Percentiles rank a stretch among this genome's conserved stretches.
Conservation (phyloP, 129 eudicot genomes). For the Arctium minus region DNA sequence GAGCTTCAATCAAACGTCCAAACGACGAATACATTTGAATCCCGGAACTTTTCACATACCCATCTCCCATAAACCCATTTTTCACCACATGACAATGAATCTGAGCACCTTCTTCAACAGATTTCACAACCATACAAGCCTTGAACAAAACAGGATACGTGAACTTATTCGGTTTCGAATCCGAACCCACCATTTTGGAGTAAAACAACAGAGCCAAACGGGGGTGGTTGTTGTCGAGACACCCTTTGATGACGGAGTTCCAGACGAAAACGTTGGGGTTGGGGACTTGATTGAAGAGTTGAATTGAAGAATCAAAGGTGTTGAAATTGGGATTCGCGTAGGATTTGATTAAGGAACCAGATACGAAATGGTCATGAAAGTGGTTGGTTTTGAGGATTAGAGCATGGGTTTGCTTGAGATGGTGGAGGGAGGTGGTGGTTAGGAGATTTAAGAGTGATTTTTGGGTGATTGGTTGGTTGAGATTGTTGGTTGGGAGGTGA, state of each 20-base stretch:
- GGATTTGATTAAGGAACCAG: constrained; percentile 57
- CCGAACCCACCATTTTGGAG: constrained; percentile 30
- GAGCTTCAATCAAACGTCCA: constrained; percentile 38
- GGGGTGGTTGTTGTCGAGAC: constrained; percentile 38
- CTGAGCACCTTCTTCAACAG: constrained; percentile 34
- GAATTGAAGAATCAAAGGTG: constrained; percentile 17
- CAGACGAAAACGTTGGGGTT: constrained; percentile 61
- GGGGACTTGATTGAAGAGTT: constrained; percentile 39
- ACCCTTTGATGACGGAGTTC: constrained; percentile 50
- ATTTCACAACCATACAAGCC: constrained; percentile 32
- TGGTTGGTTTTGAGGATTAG: constrained; percentile 48
- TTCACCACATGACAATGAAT: constrained; percentile 52
- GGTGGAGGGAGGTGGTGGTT: constrained; percentile 41
- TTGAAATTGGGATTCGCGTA: constrained; percentile 41
- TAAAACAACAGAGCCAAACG: constrained; percentile 26
- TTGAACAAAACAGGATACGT: constrained; percentile 54
- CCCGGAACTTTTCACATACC: constrained; percentile 52
- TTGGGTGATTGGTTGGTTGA: constrained; percentile 11
- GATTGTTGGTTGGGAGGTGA: constrained; percentile 6
- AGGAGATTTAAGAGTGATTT: constrained; percentile 43
- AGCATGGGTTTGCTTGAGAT: constrained; percentile 56
- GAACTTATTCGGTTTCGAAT: constrained; percentile 47
- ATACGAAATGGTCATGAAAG: constrained; percentile 51
- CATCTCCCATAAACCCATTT: constrained; percentile 46
- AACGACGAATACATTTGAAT: constrained; percentile 57